Base-by-base conservation (phyloP, 2,329 filamentous ascomycete species). In the Harringtonia lauricola region DNA sequence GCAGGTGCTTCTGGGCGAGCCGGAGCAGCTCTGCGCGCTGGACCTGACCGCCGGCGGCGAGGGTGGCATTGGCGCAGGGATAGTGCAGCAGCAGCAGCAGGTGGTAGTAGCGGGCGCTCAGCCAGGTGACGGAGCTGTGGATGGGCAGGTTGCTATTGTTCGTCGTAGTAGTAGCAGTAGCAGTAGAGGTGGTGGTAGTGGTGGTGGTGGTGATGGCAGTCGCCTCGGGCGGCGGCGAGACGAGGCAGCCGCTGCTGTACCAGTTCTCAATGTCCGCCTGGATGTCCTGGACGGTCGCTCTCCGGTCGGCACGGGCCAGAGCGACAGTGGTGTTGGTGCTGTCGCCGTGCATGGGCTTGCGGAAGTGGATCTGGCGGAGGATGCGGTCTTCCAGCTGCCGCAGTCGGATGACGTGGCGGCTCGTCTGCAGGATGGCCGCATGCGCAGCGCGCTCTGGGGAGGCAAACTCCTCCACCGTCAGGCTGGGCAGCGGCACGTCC, bases 381-480 rank as follows among this genome's bases (percentile, higher is more conserved):
- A 67, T 66, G n/a, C 57, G 55, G 35, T 64, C 61, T 48, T 70
- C 66, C 0, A 69, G 52, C 50, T 65, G 64, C 1, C 66, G 60
- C 15, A 69, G 57, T 42, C 65, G 57, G 33, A 70, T 65, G 17
- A 70, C 59, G 45, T 69, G 66, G 0, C 66, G 63, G 33, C 59
- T 66, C 4, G 64, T 64, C 49, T 70, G 66, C 17, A 70, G 52
- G 17, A 63, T 63, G 7, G 59, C 58, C n/a, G 64, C 60, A 43
- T 61, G 63, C 2, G 61, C 52, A 15, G 57, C 51, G 9, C 63
- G 54, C 15, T 65, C 63, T 2, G 59, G 42, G 8, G 62, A 63
- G 3, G 63, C 63, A 47, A 67, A 68, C 51, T 70, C 66, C 26
- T 67, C 62, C n/a, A 68, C 54, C 0, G 65, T 67, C 8, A 70